These are phyloP conservation scores for Fistulinella prunicolor DNA, from an alignment of 768 basidiomycete species.

Conservation along the genomic window DNA sequence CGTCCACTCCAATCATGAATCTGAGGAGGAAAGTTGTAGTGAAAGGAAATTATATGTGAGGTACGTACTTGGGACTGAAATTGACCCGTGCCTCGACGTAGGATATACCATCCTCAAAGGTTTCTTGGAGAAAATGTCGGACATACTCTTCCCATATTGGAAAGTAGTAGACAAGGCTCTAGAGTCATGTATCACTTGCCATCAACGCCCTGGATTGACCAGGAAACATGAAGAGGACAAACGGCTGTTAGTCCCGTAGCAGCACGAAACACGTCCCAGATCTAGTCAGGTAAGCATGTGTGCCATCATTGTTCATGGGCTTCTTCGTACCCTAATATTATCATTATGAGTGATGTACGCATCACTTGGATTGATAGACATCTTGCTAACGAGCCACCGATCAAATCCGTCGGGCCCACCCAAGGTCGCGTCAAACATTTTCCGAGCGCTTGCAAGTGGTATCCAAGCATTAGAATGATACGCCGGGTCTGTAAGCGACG, in stretches of 20 bases:
- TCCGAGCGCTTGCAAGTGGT: slow-evolving; percentile 49
- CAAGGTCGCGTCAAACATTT: slow-evolving; percentile 46
- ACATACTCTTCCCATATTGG: slow-evolving; percentile 64
- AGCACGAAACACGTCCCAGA: slow-evolving; percentile 70
- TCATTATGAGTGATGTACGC: slow-evolving; percentile 75
- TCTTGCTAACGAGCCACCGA: slow-evolving; percentile 53
- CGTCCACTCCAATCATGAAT: slow-evolving; percentile 55
- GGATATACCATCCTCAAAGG: slow-evolving; percentile 66
- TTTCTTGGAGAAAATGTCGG: slow-evolving; percentile 56
- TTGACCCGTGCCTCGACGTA: slow-evolving; percentile 70
- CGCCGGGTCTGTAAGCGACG: slow-evolving; percentile 32
- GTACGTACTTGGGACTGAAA: slow-evolving; percentile 51
- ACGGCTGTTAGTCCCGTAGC: slow-evolving; percentile 52
- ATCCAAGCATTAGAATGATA: slow-evolving; percentile 56
- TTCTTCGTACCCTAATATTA: slow-evolving; percentile 49
- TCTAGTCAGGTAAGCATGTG: slow-evolving; percentile 39
- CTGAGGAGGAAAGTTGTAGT: slow-evolving; percentile 30
- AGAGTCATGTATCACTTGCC: background rate
- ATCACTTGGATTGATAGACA: slow-evolving; percentile 68
- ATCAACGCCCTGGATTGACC: background rate
- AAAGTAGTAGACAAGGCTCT: slow-evolving; percentile 44
- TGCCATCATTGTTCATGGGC: background rate
- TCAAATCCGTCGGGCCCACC: slow-evolving; percentile 70
- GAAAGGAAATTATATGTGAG: background rate
- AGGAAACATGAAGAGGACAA: slow-evolving; percentile 15